phyloP scores from a whole-genome alignment of 345 rosid genomes.

The Syzygium aromaticum region DNA sequence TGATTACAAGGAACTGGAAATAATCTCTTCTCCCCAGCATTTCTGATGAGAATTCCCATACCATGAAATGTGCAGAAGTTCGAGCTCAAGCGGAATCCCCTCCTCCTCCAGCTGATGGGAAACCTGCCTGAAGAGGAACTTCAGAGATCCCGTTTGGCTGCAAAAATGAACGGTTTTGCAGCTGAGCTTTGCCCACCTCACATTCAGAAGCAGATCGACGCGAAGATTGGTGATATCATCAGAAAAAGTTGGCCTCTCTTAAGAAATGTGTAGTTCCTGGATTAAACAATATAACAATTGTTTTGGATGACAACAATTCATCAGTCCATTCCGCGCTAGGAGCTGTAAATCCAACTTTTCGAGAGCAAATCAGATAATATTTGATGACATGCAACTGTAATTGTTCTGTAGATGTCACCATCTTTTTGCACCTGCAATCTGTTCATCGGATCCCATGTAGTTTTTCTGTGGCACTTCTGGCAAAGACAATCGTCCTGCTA shows the following conservation, averaged over 20 bases:
- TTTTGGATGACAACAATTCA: background rate
- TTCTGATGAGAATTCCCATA: background rate
- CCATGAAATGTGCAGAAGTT: slow-evolving; percentile 50
- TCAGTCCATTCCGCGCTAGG: background rate
- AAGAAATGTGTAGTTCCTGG: slow-evolving; percentile 28
- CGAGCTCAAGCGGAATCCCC: slow-evolving; percentile 73
- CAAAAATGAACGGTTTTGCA: slow-evolving; percentile 72
- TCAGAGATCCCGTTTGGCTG: slow-evolving; percentile 60
- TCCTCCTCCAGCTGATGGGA: slow-evolving; percentile 79
- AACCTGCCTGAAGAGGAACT: slow-evolving; percentile 78
- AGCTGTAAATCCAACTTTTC: background rate
- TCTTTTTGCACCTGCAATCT: background rate
- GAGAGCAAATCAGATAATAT: background rate
- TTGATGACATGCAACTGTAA: background rate
- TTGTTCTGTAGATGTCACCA: background rate
- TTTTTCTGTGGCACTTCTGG: background rate
- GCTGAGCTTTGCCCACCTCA: slow-evolving; percentile 73
- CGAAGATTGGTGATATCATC: slow-evolving; percentile 54
- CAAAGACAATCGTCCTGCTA: background rate
- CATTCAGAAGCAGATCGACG: slow-evolving; percentile 51
- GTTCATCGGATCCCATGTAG: background rate
- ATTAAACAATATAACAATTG: fast-evolving
- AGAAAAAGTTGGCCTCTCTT: slow-evolving; percentile 85
- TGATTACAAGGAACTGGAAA: background rate
- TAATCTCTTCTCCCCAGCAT: background rate